Base-by-base conservation (phyloP, 2,329 filamentous ascomycete genomes). In the Colletotrichum melonis region DNA sequence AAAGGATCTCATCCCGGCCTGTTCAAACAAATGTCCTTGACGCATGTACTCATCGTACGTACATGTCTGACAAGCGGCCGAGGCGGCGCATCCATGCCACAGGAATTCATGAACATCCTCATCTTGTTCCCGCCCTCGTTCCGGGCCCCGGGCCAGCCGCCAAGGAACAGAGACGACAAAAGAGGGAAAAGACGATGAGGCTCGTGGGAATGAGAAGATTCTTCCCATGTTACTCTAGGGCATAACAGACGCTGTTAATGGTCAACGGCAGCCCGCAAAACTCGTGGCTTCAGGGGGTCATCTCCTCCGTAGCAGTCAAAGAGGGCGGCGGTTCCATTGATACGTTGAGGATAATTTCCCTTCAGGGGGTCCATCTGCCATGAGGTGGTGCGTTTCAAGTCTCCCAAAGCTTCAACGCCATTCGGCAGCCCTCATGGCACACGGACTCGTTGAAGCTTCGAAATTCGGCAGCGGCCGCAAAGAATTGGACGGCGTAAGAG, bases 311-410 rank as follows among this genome's bases (percentile, higher is more conserved):
- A 49, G 63, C 54, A 72, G 38, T 55, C 26, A 64, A 68, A 72
- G 69, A 67, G 58, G 58, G 63, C 63, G 38, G 42, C 54, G 42
- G 66, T 73, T 59, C 26, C 60, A 60, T 70, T 42, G 52, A 42
- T 55, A 16, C 49, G 24, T 46, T 30, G 56, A 60, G 62, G 38
- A 70, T 58, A 73, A 73, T 73, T 57, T 73, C 71, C 67, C 67
- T 55, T 66, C 24, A 63, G 55, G 63, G 64, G 60, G 62, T 52
- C 69, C 65, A 58, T 63, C 60, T 66, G 72, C 72, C 69, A 74
- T 72, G 60, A 72, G 64, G 64, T 65, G 73, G 73, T 74, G 73
- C 42, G 73, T 74, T 74, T 74, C 73, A 74, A 66, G 24, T 74
- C 58, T 35, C 58, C 22, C 55, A 70, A 73, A 28, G 66, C 70